Evolutionary conservation across 2,329 filamentous ascomycete genomes (phyloP), one percentile per base, ranked within the genome.

Genomic region (Penicillium sp.): DNA sequence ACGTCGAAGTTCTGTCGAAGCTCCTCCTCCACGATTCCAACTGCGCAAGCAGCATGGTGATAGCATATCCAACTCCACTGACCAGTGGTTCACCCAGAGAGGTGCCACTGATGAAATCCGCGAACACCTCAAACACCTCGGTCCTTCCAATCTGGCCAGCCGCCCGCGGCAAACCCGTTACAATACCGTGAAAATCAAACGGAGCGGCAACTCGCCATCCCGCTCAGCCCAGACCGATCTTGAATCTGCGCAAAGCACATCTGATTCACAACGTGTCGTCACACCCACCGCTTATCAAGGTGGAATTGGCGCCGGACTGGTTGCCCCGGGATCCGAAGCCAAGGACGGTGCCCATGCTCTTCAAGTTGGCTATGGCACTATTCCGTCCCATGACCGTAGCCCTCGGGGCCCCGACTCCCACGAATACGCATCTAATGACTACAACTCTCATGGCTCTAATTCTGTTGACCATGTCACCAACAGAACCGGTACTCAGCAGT

Each of bases 301-400:
- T 28, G 80, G 80, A 2, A 75, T 80, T 51, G 80, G 81, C 2
- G 79, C 80, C 55, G 80, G 80, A 14, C 63, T 83, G 9, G 68
- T 85, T 1, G 71, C 70, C 46, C 77, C 77, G 28, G 82, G 79
- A 9, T 73, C 76, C 25, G 80, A 82, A 9, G 82, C 82, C 1
- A 86, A 83, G 58, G 86, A 88, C 62, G 87, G 84, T 31, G 82
- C 84, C 2, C 82, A 85, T 58, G 84, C 82, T 24, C 63, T 88
- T 10, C 75, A 79, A 44, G 72, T 78, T 51, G 79, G 75, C 36
- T 84, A 85, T 61, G 81, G 81, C 25, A 76, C 78, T 33, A 69
- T 77, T 24, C 53, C 53, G 33, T 59, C 53, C 46, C 66, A 9
- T n/a, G 36, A 39, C 4, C 18, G 24, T 39, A 24, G 18, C 11